Base-by-base conservation (phyloP, 1,284 basidiomycete species). In the Rhodotorula sp. region DNA sequence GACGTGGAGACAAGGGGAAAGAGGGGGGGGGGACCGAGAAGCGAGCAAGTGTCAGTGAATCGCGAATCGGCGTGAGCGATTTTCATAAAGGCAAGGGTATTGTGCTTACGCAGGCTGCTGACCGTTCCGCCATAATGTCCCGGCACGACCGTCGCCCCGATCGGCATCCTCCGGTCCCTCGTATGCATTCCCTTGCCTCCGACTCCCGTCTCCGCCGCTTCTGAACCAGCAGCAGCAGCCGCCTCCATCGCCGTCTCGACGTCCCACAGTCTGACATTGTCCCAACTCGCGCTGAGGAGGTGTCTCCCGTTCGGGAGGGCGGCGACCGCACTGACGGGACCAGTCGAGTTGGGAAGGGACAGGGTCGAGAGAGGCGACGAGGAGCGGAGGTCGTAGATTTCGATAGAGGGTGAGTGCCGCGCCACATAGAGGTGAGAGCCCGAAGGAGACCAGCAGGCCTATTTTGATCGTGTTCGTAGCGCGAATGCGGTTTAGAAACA, bases 201-300 rank as follows among this genome's bases (percentile, higher is more conserved):
- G 86, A 85, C 79, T 84, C 87, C 83, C 82, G 77, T 84, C 86
- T 53, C 85, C 33, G 33, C 12, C 26, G 53, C 84, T 6, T 65
- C 89, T 14, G 56, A 24, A 6, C 57, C 67, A 29, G 29, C 59
- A 29, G 6, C 51, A 8, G 29, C 51, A 8, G 29, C 46, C 7
- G 55, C 65, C 33, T 59, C 49, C 55, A 64, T 61, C 44, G 63
- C 64, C 37, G 56, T 54, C n/a, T 72, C 71, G 14, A 78, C 53
- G 78, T 98, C 93, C 95, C 95, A 99, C 56, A 99, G 80, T 42
- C 96, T 85, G 68, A 99, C 87, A 79, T 97, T 97, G 82, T 99
- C 95, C 68, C 88, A 87, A 24, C 92, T 95, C 14, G 93, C 95
- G 70, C 92, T 94, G 45, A 70, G 49, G 33, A 78, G 30, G 80